Base-by-base conservation (phyloP, 2,329 filamentous ascomycete species). In the Parafenestella ontariensis region DNA sequence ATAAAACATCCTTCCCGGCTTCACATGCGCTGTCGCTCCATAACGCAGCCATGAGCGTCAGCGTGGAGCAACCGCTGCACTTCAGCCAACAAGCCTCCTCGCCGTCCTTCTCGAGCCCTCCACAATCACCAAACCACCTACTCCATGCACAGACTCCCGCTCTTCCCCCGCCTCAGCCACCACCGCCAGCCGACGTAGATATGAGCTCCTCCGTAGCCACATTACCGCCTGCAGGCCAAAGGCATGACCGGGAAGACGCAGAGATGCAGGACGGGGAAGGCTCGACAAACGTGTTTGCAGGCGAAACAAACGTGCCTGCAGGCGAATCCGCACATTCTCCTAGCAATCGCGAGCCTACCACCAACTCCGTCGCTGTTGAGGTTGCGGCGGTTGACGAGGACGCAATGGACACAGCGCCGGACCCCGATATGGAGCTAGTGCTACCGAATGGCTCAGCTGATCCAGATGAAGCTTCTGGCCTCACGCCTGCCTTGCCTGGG, bases 391-490 rank as follows among this genome's bases (percentile, higher is more conserved):
- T 70, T 17, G 70, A 74, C 41, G 72, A 73, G 17, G 75, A 77
- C 49, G 67, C 64, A 34, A 78, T 78, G 76, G 76, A 78, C 49
- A 76, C 70, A 17, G 72, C 73, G 8, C 68, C 72, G 6, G 75
- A 77, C 53, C 55, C 47, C 39, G 64, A 68, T 41, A 62, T 69
- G 33, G 59, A 53, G 7, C 44, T 65, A 36, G 58, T 67, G 24
- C 56, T 68, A 54, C 61, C 70, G 17, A 63, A 66, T 42, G 61
- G 58, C 48, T 62, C 66, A 44, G 46, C 61, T 33, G 60, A 54
- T 41, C 49, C 57, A 23, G 48, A 54, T 23, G 58, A 56, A 13
- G 41, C 61, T 41, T 21, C 55, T 28, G 55, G 33, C 48, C 26
- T 42, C 43, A 59, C 65, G 23, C 60, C 62, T 23, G 55, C 46